phyloP scores from a whole-genome alignment of 2,329 filamentous ascomycete genomes.

The Phaeoacremonium minimum region DNA sequence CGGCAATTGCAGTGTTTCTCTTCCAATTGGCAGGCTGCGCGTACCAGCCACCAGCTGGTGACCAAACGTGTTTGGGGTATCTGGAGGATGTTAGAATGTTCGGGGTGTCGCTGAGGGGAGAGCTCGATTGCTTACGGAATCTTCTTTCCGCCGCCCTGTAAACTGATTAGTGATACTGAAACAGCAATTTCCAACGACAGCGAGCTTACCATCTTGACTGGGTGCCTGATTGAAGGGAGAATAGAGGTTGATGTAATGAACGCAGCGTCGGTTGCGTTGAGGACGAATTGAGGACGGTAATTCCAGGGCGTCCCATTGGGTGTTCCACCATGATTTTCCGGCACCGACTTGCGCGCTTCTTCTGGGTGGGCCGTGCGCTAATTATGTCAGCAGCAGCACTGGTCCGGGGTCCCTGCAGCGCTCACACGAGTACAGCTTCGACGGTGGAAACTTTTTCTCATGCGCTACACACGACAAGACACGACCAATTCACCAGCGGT shows the following conservation, averaged over 20 bases:
- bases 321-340: constrained; percentile 6
- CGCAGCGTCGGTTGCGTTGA: not conserved
- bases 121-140: constrained; percentile 43
- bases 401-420: constrained; percentile 13
- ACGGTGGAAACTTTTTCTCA: constrained; percentile 20
- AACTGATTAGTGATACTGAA: constrained; percentile 37
- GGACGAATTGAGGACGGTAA: not conserved
- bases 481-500: not conserved
- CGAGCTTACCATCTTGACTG: constrained; percentile 54
- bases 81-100: constrained; percentile 37
- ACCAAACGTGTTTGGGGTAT: constrained; percentile 99
- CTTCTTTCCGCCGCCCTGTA: constrained; percentile 70
- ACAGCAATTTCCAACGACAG: too few relatives aligned
- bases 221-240: constrained; percentile 11
- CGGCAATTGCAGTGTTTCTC: constrained; percentile 62
- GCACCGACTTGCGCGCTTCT: too few relatives aligned
- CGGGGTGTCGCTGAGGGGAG: constrained; percentile 9
- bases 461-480: constrained; percentile 1
- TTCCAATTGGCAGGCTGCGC: constrained; percentile 93
- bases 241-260: constrained; percentile 6
- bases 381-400: constrained; percentile 19
- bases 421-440: constrained; percentile 13
- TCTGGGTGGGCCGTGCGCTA: not conserved
- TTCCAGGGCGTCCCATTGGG: too few relatives aligned
- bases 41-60: constrained; percentile 97